These are phyloP conservation scores for Plantago elongata DNA, from an alignment of 257 asterid genomes.

Conservation along the genomic window DNA sequence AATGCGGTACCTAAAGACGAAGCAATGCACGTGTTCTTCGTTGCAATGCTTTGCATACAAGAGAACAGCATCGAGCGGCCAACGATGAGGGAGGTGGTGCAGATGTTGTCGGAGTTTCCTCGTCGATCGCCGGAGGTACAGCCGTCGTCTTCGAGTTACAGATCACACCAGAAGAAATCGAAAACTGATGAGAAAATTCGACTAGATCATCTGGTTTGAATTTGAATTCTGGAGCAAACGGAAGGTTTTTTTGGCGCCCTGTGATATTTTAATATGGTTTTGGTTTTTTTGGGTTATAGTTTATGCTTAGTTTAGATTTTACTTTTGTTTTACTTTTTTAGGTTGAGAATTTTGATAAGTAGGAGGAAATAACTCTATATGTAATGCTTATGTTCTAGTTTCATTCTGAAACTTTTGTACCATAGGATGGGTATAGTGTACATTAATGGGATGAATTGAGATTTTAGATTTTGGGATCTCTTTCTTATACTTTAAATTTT, in stretches of 20 bases:
- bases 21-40: slow-evolving; percentile 71
- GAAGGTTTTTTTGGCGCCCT: not conserved
- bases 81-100: slow-evolving; percentile 87
- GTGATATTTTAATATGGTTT: no score
- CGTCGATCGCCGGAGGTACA: slow-evolving; percentile 40
- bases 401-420: no score
- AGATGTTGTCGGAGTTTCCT: slow-evolving; percentile 80
- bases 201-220: slow-evolving; percentile 14
- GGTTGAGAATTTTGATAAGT: no score
- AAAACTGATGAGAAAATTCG: slow-evolving; percentile 23
- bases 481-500: no score
- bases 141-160: slow-evolving; percentile 35
- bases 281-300: no score
- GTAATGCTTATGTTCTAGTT: no score
- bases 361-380: no score
- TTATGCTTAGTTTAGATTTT: no score
- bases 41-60: slow-evolving; percentile 81
- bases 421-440: no score
- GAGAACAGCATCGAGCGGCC: slow-evolving; percentile 84
- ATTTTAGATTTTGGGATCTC: no score
- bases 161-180: slow-evolving; percentile 21
- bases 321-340: no score
- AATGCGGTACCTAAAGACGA: slow-evolving; percentile 60
- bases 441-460: no score
- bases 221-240: slow-evolving; percentile 23